phyloP scores from a whole-genome alignment of 495 filamentous ascomycete species.

The Achaetomiella virescens region DNA sequence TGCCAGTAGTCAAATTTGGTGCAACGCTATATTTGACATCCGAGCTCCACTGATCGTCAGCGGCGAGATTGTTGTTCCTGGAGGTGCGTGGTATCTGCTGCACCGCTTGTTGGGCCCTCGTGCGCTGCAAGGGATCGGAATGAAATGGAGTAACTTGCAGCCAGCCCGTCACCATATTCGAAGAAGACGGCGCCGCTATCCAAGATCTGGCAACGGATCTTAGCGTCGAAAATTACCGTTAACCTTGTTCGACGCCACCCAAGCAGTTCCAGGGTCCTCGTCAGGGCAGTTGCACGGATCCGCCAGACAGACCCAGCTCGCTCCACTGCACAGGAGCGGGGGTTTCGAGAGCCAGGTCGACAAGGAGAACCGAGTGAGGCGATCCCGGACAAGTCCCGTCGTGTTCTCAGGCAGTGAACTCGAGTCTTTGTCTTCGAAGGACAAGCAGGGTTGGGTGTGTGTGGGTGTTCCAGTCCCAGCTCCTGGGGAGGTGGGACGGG shows the following conservation, averaged over 20 bases:
- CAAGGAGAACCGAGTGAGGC: too few relatives aligned
- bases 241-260: conserved; percentile 24
- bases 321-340: too few relatives aligned
- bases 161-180: neutral
- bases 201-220: conserved; percentile 13
- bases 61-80: conserved; percentile 11
- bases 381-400: too few relatives aligned
- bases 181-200: neutral
- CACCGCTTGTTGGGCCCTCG: too few relatives aligned
- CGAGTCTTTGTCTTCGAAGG: neutral
- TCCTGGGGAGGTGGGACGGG: conserved; percentile 8
- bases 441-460: conserved; percentile 1
- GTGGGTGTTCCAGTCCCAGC: neutral
- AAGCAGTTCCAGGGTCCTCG: neutral
- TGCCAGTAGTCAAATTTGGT: neutral
- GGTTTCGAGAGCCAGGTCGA: too few relatives aligned
- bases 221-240: conserved; percentile 14
- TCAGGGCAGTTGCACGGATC: too few relatives aligned
- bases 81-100: neutral
- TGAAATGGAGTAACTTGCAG: neutral
- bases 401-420: neutral
- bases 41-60: conserved; percentile 8
- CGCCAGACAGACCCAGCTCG: too few relatives aligned
- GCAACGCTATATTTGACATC: conserved; percentile 7
- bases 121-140: neutral